These are phyloP conservation scores for Saccharomyces uvarum DNA, from an alignment of 1,139 yeast species.

Conservation along the genomic window DNA sequence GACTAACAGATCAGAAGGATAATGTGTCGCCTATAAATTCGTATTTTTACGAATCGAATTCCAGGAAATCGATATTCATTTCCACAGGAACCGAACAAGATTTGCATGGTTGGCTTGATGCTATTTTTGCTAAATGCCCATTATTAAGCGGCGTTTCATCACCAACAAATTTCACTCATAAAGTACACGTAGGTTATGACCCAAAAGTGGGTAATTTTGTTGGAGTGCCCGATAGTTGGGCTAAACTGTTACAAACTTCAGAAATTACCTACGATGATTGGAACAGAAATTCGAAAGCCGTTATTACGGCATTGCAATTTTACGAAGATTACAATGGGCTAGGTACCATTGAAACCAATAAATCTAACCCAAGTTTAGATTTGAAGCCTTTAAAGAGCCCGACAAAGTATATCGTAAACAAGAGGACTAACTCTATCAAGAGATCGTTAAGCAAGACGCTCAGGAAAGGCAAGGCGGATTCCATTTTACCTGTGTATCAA, in stretches of 20 bases:
- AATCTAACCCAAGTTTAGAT: background rate
- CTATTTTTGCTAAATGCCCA: conserved; percentile 79
- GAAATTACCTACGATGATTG: conserved; percentile 73
- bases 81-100: conserved; percentile 72
- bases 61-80: conserved; percentile 58
- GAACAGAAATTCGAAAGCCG: conserved; percentile 74
- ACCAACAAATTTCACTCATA: conserved; percentile 70
- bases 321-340: conserved; percentile 39
- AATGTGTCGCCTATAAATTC: conserved; percentile 2
- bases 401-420: background rate
- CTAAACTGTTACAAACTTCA: conserved; percentile 59
- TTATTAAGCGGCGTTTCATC: conserved; percentile 63
- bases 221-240: conserved; percentile 73
- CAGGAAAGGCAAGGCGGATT: background rate
- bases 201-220: conserved; percentile 63
- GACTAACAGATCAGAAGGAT: conserved; percentile 31
- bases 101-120: conserved; percentile 82
- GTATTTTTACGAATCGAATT: conserved; percentile 10
- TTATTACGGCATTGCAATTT: conserved; percentile 83
- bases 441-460: background rate
- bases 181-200: conserved; percentile 51
- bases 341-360: background rate
- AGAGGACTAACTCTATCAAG: background rate
- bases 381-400: background rate
- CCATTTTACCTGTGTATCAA: background rate